A percentile compares a stretch with the other conserved stretches of the same genome.
These are phyloP conservation scores for Clitoria ternatea DNA, from an alignment of 306 rosid species.

Conservation along the genomic window DNA sequence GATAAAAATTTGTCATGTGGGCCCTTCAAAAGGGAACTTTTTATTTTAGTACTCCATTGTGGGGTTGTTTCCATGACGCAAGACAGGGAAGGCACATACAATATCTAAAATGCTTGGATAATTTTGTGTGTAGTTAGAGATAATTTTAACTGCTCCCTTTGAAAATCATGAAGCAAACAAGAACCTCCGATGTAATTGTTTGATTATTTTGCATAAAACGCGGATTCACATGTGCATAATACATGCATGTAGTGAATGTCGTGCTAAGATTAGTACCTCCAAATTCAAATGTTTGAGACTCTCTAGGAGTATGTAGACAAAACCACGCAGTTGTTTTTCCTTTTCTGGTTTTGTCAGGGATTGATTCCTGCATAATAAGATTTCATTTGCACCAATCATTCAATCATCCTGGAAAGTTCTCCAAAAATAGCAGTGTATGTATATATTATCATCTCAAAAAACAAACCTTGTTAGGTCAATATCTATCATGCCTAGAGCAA, in stretches of 20 bases:
- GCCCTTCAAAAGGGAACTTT: slow-evolving; percentile 26
- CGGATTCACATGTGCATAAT: slow-evolving; percentile 77
- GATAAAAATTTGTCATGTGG: slow-evolving; percentile 31
- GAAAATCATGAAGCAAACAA: slow-evolving; percentile 88
- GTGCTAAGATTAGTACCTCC: slow-evolving; percentile 32
- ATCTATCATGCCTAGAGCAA: slow-evolving; percentile 22
- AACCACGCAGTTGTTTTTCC: slow-evolving; percentile 53
- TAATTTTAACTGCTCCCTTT: slow-evolving; percentile 88
- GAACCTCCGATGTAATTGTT: slow-evolving; percentile 40
- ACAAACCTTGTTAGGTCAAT: slow-evolving; percentile 31
- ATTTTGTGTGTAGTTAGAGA: slow-evolving; percentile 44
- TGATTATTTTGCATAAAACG: slow-evolving; percentile 65
- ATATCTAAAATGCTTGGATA: slow-evolving; percentile 27
- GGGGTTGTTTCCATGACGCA: slow-evolving; percentile 73
- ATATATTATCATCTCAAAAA: slow-evolving; percentile 18
- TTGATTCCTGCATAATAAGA: slow-evolving; percentile 26
- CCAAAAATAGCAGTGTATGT: background rate
- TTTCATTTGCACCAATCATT: slow-evolving; percentile 40
- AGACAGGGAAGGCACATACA: slow-evolving; percentile 36
- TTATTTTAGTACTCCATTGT: slow-evolving; percentile 33
- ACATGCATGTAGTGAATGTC: slow-evolving; percentile 29
- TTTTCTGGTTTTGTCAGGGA: slow-evolving; percentile 39
- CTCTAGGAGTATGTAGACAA: slow-evolving; percentile 46
- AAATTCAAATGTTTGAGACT: slow-evolving; percentile 58
- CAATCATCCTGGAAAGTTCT: slow-evolving; percentile 22